phyloP scores from a whole-genome alignment of 1,284 basidiomycete genomes.

The Ganoderma resinaceum region DNA sequence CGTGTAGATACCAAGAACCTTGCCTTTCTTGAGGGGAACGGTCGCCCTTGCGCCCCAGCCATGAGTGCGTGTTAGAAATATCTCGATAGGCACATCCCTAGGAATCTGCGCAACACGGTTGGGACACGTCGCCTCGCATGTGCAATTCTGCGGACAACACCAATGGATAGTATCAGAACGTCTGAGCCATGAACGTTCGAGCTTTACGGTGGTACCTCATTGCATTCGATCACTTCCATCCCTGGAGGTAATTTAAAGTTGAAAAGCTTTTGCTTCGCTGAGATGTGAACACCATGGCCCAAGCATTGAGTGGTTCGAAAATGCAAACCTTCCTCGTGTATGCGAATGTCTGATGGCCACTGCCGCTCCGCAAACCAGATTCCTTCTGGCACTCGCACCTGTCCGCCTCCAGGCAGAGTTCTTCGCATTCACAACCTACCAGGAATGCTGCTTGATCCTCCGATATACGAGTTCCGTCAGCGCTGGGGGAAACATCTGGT shows the following conservation, averaged over 20 bases:
- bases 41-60: conserved; percentile 49
- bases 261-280: conserved; percentile 53
- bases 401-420: conserved; percentile 35
- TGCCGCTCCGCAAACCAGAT: conserved; percentile 35
- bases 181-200: neutral
- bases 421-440: conserved; percentile 41
- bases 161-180: no score
- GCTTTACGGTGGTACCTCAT: conserved; percentile 48
- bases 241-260: conserved; percentile 51
- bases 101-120: conserved; percentile 48
- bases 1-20: conserved; percentile 67
- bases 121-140: conserved; percentile 35
- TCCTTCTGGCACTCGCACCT: conserved; percentile 43
- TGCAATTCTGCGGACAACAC: conserved; percentile 33
- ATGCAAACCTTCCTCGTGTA: conserved; percentile 46
- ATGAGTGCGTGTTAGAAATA: conserved; percentile 43
- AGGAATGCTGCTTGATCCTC: conserved; percentile 30
- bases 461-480: neutral
- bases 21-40: conserved; percentile 51
- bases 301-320: neutral
- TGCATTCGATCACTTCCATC: conserved; percentile 64
- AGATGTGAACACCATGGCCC: neutral
- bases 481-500: neutral
- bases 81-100: conserved; percentile 43
- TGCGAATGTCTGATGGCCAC: conserved; percentile 41